A percentile compares a stretch with the other conserved stretches of the same genome.
Conservation (phyloP, 1,284 basidiomycete species). For the Fomitopsis pinicola region DNA sequence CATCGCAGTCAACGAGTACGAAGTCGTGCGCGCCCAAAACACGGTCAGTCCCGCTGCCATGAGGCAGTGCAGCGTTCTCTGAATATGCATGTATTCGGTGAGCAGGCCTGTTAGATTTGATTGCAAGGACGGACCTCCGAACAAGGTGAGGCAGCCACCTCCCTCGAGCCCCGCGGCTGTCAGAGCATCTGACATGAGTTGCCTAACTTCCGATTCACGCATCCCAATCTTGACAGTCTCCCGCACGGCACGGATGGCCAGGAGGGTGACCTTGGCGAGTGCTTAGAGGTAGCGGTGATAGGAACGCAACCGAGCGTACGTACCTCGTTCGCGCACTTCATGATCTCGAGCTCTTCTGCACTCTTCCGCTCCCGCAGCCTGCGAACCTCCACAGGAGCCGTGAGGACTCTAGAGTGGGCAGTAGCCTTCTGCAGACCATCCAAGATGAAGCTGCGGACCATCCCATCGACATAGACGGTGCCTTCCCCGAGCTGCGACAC, state of each 20-base stretch:
- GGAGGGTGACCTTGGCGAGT: slow-evolving; percentile 57
- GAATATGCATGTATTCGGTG: slow-evolving; percentile 1
- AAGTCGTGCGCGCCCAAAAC: slow-evolving; percentile 55
- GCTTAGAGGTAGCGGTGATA: background rate
- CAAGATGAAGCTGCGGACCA: slow-evolving; percentile 54
- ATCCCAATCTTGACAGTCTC: slow-evolving; percentile 67
- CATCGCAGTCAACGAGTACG: slow-evolving; percentile 77
- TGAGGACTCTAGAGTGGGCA: slow-evolving; percentile 33
- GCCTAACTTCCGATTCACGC: slow-evolving; percentile 63
- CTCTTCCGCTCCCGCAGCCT: slow-evolving; percentile 74
- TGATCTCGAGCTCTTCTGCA: slow-evolving; percentile 60
- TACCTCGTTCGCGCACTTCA: slow-evolving; percentile 81
- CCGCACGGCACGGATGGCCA: slow-evolving; percentile 68
- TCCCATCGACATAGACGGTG: slow-evolving; percentile 59
- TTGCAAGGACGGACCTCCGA: slow-evolving; percentile 58
- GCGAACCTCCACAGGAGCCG: slow-evolving; percentile 52
- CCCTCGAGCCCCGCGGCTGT: slow-evolving; percentile 51
- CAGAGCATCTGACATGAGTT: slow-evolving; percentile 55
- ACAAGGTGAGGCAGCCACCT: slow-evolving; percentile 63
- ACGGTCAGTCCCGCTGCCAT: slow-evolving; percentile 73
- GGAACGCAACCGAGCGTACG: slow-evolving; percentile 6
- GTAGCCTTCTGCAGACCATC: slow-evolving; percentile 55
- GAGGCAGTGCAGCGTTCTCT: slow-evolving; percentile 85
- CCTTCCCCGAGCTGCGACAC: slow-evolving; percentile 31
- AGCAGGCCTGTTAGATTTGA: background rate